Evolutionary conservation across 1,284 basidiomycete species (phyloP), one percentile per base, ranked within the genome.

Genomic region (Tilletia caries): DNA sequence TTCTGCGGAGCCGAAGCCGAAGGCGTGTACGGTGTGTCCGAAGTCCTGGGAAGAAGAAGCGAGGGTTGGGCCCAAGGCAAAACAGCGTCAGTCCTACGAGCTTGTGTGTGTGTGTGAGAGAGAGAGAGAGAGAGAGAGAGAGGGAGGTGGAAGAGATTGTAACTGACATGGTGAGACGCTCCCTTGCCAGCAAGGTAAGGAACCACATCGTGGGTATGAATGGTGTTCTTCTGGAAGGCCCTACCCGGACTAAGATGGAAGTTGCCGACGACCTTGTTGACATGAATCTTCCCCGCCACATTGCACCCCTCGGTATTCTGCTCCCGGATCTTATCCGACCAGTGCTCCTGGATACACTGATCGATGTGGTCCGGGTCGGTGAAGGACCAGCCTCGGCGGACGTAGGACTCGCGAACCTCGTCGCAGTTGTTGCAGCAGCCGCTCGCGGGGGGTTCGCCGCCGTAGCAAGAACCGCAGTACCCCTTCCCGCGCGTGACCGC

Each of bases 351-450:
- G 65, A 91, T 89, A 84, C 96, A 99, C 92, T 81, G 79, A 79
- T 98, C 94, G 75, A 99, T 91, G 2, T 89, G 87, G 75, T 96
- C 91, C 18, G 96, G 96, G 81, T 91, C 91, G 74, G 86, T 85
- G 84, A 98, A 98, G 81, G 91, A 93, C 96, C 96, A 99, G 18
- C 95, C 95, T 77, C 91, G 89, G 80, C 91, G 89, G 64, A 92
- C 88, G 85, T 99, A 99, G 27, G 93, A 88, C 83, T 91, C 88
- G 66, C 95, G 88, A 44, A 99, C 96, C 3, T 95, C 91, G 79
- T 99, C 96, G 83, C 96, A 98, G 64, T 90, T 91, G 84, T 99
- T 93, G 85, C 96, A 98, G 85, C 96, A 99, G 4, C 86, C 86
- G 34, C 74, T 75, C 5, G 88, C 88, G 1, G 94, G 92, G 58